Conservation (phyloP, 495 filamentous ascomycete genomes). For the Penicillium simplicissimum region DNA sequence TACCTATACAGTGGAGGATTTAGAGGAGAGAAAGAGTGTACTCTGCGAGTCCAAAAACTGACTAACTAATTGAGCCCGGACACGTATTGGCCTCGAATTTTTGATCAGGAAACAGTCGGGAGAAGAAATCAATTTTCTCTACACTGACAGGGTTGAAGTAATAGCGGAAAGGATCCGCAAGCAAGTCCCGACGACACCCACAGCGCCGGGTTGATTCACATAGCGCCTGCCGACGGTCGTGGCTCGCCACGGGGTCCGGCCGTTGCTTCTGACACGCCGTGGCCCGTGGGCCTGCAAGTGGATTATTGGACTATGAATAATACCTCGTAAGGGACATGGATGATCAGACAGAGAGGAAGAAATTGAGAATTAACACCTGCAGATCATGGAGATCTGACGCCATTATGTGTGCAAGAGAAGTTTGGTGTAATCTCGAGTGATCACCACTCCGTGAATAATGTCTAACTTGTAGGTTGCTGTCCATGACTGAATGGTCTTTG, state of each 20-base stretch:
- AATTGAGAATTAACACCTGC: neutral
- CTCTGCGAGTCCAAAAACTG: too few species aligned
- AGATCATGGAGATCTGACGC: neutral
- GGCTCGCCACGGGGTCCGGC: neutral
- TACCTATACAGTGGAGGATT: too few species aligned
- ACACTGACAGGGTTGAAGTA: too few species aligned
- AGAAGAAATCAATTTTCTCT: too few species aligned
- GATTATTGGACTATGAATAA: neutral
- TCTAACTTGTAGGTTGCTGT: too few species aligned
- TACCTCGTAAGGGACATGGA: neutral
- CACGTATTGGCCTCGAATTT: too few species aligned
- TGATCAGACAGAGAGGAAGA: neutral
- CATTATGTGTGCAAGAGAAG: neutral
- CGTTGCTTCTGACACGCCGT: conserved; percentile 1
- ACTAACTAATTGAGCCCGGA: too few species aligned
- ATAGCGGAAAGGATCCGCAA: too few species aligned
- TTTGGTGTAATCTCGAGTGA: neutral
- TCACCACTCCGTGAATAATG: neutral
- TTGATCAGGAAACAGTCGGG: too few species aligned
- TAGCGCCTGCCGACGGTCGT: neutral
- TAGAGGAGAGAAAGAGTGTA: too few species aligned
- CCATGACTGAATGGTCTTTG: too few species aligned
- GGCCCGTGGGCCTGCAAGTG: neutral
- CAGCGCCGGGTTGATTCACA: neutral
- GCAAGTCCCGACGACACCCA: neutral